Percentiles rank a stretch among this genome's conserved stretches.
Conservation (phyloP, 768 basidiomycete genomes). For the Lentinus brumalis region DNA sequence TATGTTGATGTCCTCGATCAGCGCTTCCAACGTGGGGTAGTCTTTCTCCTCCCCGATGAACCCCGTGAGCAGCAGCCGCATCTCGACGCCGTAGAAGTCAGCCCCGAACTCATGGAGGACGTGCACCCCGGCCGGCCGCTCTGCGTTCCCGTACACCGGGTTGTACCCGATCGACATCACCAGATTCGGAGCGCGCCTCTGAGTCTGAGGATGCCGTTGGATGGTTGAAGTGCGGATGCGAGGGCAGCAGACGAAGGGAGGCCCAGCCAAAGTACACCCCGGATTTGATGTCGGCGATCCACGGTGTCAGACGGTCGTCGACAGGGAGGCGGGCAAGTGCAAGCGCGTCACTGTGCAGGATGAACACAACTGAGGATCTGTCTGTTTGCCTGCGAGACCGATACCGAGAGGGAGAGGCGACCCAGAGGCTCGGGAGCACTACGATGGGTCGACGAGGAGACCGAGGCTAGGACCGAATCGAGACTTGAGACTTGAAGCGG, state of each 20-base stretch:
- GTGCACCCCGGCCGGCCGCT: slow-evolving; percentile 33
- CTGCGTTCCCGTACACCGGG: slow-evolving; percentile 29
- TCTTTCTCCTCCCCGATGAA: no score
- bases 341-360: no score
- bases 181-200: no score
- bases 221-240: slow-evolving; percentile 10
- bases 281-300: slow-evolving; percentile 29
- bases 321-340: slow-evolving; percentile 35
- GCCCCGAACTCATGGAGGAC: slow-evolving; percentile 30
- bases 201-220: no score
- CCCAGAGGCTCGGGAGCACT: no score
- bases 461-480: no score
- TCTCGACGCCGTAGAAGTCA: slow-evolving; percentile 35
- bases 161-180: slow-evolving; percentile 36
- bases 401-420: no score
- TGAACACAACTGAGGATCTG: no score
- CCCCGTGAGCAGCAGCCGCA: no score
- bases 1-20: slow-evolving; percentile 32
- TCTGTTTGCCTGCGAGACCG: no score
- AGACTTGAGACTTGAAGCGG: no score
- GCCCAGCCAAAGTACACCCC: slow-evolving; percentile 34
- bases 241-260: slow-evolving; percentile 19
- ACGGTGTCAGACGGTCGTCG: slow-evolving; percentile 28
- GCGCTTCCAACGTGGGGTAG: slow-evolving; percentile 27
- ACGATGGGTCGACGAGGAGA: no score